Base-by-base conservation (phyloP, 495 filamentous ascomycete species). In the Bacidia rubella region DNA sequence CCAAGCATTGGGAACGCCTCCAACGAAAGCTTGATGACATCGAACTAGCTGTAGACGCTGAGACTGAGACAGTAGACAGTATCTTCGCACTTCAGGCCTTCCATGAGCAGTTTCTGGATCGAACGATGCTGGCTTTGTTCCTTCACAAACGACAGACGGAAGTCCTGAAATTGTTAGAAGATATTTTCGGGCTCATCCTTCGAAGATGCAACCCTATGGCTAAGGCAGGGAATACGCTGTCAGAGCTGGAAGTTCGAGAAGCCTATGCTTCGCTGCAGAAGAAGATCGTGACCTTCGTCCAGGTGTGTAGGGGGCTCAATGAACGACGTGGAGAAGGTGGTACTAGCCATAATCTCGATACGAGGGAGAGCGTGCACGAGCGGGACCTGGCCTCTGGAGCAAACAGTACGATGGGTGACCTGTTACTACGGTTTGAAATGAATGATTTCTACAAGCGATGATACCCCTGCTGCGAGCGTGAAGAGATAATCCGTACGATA, bases 21-120 rank as follows among this genome's bases (percentile, higher is more conserved):
- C 76, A 85, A 57, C 55, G 62, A 1, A 82, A 78, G 51, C 69
- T 95, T 10, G 70, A 75, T 4, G 69, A 65, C 1, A 74, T 90
- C 24, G 80, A 95, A 60, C 55, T 58, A 12, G 74, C 67, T 29
- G 66, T 83, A 1, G 73, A 77, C 27, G 65, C 71, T 11, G 67
- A 71, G 41, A 67, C 68, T 29, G 65, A 70, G 52, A 69, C 70
- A 2, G 69, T 74, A 23, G 68, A 79, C 55, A 79, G 82, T 3
- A 69, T 93, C 0, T 76, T 80, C 15, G 66, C 72, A 26, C 62
- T 97, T 5, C 71, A 81, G 7, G 74, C 77, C n/a, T 75, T 77
- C 32, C 89, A 94, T 56, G 85, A 90, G 61, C 65, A 72, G 9
- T 74, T 82, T n/a, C 74, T 97, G 1, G 86, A 95, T 58, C 70